Percentiles rank a stretch among this genome's conserved stretches.
phyloP scores from a whole-genome alignment of 2,329 filamentous ascomycete genomes.

The Fonsecaea multimorphosa region DNA sequence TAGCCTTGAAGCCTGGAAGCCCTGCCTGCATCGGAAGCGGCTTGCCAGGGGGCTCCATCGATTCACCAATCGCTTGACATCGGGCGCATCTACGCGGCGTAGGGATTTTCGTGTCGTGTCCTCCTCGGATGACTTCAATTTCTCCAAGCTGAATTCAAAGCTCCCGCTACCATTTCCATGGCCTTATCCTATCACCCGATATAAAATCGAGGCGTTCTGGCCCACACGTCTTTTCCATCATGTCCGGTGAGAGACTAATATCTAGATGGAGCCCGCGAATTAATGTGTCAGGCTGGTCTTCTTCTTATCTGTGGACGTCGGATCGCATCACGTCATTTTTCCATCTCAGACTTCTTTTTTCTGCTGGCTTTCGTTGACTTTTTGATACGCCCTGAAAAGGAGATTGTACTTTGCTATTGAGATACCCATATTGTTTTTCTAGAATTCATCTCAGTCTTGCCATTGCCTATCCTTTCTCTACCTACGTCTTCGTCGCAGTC shows the following conservation, averaged over 20 bases:
- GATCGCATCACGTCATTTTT: conserved; percentile 25
- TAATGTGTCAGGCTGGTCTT: conserved; percentile 6
- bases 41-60: conserved; percentile 7
- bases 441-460: conserved; percentile 1
- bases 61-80: conserved; percentile 17
- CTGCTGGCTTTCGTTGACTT: not conserved
- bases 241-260: conserved; percentile 15
- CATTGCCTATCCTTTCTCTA: not conserved
- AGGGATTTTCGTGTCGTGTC: conserved; percentile 15
- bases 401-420: not conserved
- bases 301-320: conserved; percentile 13
- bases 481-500: conserved; percentile 4
- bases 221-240: conserved; percentile 11
- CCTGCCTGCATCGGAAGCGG: conserved; percentile 16
- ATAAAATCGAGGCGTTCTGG: not conserved
- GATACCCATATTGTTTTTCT: conserved; percentile 6
- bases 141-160: conserved; percentile 16
- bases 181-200: conserved; percentile 17
- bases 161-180: conserved; percentile 16
- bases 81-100: conserved; percentile 1
- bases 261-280: conserved; percentile 10
- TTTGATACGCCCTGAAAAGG: conserved; percentile 5
- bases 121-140: conserved; percentile 12
- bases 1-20: not conserved
- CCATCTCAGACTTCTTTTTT: conserved; percentile 4